phyloP scores from a whole-genome alignment of 306 rosid genomes.

The Herpetospermum pedunculosum region DNA sequence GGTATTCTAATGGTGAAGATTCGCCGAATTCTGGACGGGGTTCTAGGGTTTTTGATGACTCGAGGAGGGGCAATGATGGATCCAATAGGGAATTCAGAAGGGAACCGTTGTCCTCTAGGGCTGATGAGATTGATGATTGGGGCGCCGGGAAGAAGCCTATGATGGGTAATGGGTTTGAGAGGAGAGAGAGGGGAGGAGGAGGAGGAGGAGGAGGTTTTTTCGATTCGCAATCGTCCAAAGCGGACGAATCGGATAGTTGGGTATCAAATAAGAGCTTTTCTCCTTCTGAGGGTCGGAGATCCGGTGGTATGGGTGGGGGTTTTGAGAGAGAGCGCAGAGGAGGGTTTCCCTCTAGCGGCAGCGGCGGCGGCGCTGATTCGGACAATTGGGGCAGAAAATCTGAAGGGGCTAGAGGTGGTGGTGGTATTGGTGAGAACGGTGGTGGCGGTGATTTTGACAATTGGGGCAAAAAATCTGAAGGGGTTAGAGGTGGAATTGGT shows the following conservation, averaged over 20 bases:
- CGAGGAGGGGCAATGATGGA: conserved; percentile 24
- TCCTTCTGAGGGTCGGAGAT: conserved; percentile 56
- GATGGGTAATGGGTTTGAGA: conserved; percentile 39
- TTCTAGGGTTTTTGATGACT: conserved; percentile 57
- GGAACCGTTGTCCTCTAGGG: conserved; percentile 64
- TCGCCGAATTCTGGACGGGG: conserved; percentile 62
- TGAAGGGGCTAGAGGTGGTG: conserved; percentile 18
- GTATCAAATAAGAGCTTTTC: conserved; percentile 48
- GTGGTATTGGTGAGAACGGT: conserved; percentile 22
- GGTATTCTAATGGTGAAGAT: conserved; percentile 36
- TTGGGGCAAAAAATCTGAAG: conserved; percentile 22
- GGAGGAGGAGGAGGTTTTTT: conserved; percentile 40
- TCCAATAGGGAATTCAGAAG: conserved; percentile 40
- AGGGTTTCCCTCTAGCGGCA: conserved; percentile 21
- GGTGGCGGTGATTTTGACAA: conserved; percentile 14
- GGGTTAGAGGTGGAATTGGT: conserved; percentile 14
- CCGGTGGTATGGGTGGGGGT: conserved; percentile 29
- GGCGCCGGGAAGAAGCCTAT: conserved; percentile 52
- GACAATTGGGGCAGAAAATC: conserved; percentile 34
- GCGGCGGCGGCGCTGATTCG: conserved; percentile 29
- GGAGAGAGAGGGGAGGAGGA: conserved; percentile 40
- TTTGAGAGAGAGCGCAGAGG: conserved; percentile 43
- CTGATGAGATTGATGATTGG: conserved; percentile 88
- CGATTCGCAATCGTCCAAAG: conserved; percentile 62
- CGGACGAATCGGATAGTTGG: conserved; percentile 88